Evolutionary conservation across 2,329 filamentous ascomycete genomes (phyloP).

Genomic region (Monilinia laxa): DNA sequence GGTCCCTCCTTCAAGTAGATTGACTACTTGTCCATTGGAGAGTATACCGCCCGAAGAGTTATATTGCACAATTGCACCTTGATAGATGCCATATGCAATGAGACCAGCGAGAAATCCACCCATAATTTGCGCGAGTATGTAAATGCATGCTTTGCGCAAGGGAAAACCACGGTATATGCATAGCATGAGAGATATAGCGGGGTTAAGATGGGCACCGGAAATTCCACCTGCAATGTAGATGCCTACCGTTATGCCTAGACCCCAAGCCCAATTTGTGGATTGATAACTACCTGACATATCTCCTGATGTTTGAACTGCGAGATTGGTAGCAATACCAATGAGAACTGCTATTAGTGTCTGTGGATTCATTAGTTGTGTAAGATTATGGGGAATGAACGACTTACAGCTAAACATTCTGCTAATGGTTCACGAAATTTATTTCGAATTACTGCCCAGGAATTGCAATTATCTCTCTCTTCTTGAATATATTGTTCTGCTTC

Average conservation of each 20-base stretch:
- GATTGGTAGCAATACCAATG: conserved; percentile 50
- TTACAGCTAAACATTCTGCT: conserved; percentile 49
- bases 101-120: conserved; percentile 51
- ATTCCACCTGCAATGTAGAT: conserved; percentile 50
- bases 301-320: conserved; percentile 42
- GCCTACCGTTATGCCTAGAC: conserved; percentile 53
- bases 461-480: conserved; percentile 16
- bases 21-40: conserved; percentile 3
- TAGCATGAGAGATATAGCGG: conserved; percentile 46
- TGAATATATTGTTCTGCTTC: conserved; percentile 28
- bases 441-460: conserved; percentile 47
- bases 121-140: conserved; percentile 52
- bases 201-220: conserved; percentile 49
- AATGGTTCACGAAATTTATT: conserved; percentile 52
- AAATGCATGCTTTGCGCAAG: conserved; percentile 50
- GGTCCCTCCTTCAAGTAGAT: conserved; percentile 8
- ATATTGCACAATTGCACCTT: conserved; percentile 24
- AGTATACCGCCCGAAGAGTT: conserved; percentile 12
- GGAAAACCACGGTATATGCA: conserved; percentile 54
- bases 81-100: conserved; percentile 44
- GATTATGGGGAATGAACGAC: not conserved
- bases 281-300: conserved; percentile 44
- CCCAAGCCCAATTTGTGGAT: conserved; percentile 51
- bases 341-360: conserved; percentile 35
- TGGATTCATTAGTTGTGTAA: not conserved